Evolutionary conservation across 1,284 basidiomycete species (phyloP), one percentile per base, ranked within the genome.

Genomic region (Boletus semigastroideus): DNA sequence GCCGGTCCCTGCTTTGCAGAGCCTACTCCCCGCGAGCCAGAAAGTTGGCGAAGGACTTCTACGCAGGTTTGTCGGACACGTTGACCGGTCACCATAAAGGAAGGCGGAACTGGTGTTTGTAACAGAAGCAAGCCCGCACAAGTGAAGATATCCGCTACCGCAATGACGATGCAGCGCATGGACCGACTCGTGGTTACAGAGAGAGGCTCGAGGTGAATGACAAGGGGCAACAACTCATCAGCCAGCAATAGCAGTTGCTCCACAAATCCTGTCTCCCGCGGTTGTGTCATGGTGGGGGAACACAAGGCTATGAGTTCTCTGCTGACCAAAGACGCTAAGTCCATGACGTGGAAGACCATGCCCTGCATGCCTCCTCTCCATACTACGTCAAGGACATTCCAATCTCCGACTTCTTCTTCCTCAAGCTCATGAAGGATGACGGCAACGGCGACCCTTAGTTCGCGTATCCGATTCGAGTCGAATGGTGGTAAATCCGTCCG

Each of bases 341-440:
- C 78, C 38, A 80, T 73, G 1, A 88, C 72, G 28, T 78, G 78
- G 14, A 75, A 73, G 12, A 82, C 62, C 36, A 88, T 68, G 12
- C 82, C 81, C 56, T 81, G 79, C 5, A 72, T 70, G 1, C 78
- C 72, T 55, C 84, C 80, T 11, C 75, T 72, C 84, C 87, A 86
- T 48, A 83, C 75, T 1, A 75, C 46, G 49, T 82, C 71, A 10
- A 87, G 63, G 10, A 83, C 69, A 16, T 69, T 72, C 72, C 76
- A 79, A 56, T 84, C 83, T 7, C 78, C 80, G 38, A 69, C 64
- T 13, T 77, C 75, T 19, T 75, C 72, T 9, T 73, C 70, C 10
- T 68, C 65, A 0, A 89, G 62, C 51, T 84, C 81, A 27, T 74
- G 72, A 31, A 72, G 62, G 7, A 89, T 61, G 17, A 88, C 69